These are phyloP conservation scores for Henningerozyma blattae DNA, from an alignment of 805 yeast genomes.

Conservation along the genomic window DNA sequence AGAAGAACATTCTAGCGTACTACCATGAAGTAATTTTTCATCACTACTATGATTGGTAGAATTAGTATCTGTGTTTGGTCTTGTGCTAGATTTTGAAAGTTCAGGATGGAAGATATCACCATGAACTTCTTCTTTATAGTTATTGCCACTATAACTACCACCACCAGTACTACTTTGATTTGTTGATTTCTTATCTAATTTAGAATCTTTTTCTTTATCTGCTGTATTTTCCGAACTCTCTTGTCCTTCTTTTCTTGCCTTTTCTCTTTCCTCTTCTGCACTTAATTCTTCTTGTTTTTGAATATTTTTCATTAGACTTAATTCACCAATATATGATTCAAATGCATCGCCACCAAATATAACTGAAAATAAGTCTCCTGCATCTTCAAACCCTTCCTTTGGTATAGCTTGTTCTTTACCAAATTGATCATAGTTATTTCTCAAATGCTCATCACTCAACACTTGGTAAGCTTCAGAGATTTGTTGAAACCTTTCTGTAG, in stretches of 20 bases:
- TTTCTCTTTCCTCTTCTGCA: slow-evolving; percentile 33
- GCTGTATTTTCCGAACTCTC: slow-evolving; percentile 11
- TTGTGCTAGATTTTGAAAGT: too few relatives aligned
- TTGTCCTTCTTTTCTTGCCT: slow-evolving; percentile 23
- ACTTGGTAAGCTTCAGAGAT: slow-evolving; percentile 67
- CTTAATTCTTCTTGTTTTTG: slow-evolving; percentile 44
- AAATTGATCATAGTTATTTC: slow-evolving; percentile 58
- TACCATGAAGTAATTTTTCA: too few relatives aligned
- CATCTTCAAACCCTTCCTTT: slow-evolving; percentile 61
- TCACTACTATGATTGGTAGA: too few relatives aligned
- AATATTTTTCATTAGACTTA: slow-evolving; percentile 65
- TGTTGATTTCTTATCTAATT: slow-evolving; percentile 1
- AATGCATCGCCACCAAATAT: slow-evolving; percentile 88
- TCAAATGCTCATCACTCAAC: slow-evolving; percentile 47
- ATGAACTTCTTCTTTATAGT: too few relatives aligned
- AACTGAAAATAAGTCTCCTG: slow-evolving; percentile 54
- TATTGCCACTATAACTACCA: not conserved
- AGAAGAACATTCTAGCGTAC: slow-evolving; percentile 14
- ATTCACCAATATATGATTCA: slow-evolving; percentile 76
- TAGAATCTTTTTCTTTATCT: slow-evolving; percentile 3
- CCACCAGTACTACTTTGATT: not conserved
- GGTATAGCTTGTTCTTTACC: slow-evolving; percentile 67
- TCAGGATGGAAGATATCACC: too few relatives aligned
- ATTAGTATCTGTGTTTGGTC: too few relatives aligned
- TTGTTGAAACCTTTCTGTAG: slow-evolving; percentile 55